These are phyloP conservation scores for Ogataea neopini DNA, from an alignment of 805 yeast species.

Conservation along the genomic window DNA sequence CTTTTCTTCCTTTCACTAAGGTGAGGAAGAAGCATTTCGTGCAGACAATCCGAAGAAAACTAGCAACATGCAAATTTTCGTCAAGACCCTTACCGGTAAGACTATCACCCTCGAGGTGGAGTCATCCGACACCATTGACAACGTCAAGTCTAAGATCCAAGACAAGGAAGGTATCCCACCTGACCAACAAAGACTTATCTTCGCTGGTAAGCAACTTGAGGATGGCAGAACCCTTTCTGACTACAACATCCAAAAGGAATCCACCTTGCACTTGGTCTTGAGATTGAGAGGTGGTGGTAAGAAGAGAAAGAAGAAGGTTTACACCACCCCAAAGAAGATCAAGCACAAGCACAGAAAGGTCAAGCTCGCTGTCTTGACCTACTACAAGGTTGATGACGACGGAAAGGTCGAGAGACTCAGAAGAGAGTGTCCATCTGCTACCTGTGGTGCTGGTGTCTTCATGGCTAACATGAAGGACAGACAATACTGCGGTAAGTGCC, in stretches of 20 bases:
- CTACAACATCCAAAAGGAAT: slow-evolving; percentile 99
- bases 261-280: slow-evolving; percentile 92
- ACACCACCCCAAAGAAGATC: slow-evolving; percentile 99
- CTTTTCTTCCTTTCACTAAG: slow-evolving; percentile 18
- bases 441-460: slow-evolving; percentile 99
- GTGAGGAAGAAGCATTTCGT: slow-evolving; percentile 42
- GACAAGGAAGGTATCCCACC: slow-evolving; percentile 99
- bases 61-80: slow-evolving; percentile 64
- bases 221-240: slow-evolving; percentile 98
- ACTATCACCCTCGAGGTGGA: slow-evolving; percentile 98
- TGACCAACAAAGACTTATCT: slow-evolving; percentile 98
- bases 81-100: slow-evolving; percentile 86
- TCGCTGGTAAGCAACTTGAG: slow-evolving; percentile 99
- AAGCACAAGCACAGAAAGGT: slow-evolving; percentile 99
- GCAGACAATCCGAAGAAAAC: slow-evolving; percentile 36
- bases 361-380: slow-evolving; percentile 98
- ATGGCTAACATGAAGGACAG: slow-evolving; percentile 99
- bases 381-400: slow-evolving; percentile 98
- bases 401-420: slow-evolving; percentile 98
- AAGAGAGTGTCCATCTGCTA: slow-evolving; percentile 91
- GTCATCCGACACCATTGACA: slow-evolving; percentile 98
- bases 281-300: slow-evolving; percentile 98
- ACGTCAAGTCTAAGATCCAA: slow-evolving; percentile 97
- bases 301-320: slow-evolving; percentile 99
- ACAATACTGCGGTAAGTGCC: slow-evolving; percentile 99